Base-by-base conservation (phyloP, 495 filamentous ascomycete genomes). In the Pseudevernia furfuracea region DNA sequence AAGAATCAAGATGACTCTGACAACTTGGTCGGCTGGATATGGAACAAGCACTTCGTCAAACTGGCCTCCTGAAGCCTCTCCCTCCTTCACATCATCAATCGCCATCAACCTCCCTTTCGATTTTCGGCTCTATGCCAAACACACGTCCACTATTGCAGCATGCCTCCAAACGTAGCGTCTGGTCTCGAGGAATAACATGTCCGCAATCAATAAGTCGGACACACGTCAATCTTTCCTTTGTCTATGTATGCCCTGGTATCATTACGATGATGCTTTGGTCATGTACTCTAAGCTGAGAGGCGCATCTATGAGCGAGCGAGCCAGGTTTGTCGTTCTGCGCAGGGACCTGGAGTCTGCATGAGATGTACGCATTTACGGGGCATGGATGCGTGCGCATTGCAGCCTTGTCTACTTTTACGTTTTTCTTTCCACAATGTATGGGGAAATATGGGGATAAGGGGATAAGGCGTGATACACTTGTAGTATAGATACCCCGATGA, bases 41-140 rank as follows among this genome's bases (percentile, higher is more conserved):
- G 94, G 94, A 94, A 89, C 70, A 95, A 96, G 72, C 94, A 98
- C 76, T 97, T 98, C 77, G 90, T 89, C 58, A 90, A 89, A 63
- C 71, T 91, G 66, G 86, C 86, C 19, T 65, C 64, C 11, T 69
- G 48, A 59, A 30, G 28, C 48, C 25, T 30, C 15, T 30, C n/a
- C 23, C 23, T 39, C 17, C 36, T 62, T 38, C 28, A 55, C 61
- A 7, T 7, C 17, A 46, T 43, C 5, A 21, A 44, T 3, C 49
- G 8, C 3, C 49, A 43, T 19, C 4, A 30, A 55, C 9, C 15
- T 2, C 23, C 6, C 10, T 41, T 57, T 8, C n/a, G 5, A 28
- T 15, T 32, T n/a, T 14, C n/a, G n/a, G 34, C 12, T 17, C 10
- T 57, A 25, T 4, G 17, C 43, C 39, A 36, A 1, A 57, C 28